phyloP scores from a whole-genome alignment of 2,329 filamentous ascomycete genomes.

The Gyromitra esculenta region DNA sequence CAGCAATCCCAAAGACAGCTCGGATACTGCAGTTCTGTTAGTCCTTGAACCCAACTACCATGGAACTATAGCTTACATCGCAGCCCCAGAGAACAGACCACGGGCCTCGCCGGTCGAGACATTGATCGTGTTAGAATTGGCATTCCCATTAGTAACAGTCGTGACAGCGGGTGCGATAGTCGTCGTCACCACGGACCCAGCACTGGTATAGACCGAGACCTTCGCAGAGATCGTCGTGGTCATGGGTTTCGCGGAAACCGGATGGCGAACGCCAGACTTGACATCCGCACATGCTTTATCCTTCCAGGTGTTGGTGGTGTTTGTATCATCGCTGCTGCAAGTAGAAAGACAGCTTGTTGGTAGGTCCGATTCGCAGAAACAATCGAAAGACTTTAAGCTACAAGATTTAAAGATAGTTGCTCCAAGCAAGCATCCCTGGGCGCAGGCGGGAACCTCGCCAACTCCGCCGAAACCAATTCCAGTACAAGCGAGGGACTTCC shows the following conservation, averaged over 20 bases:
- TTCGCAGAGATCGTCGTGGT: conserved; percentile 15
- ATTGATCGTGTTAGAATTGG: conserved; percentile 29
- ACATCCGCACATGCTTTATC: background rate
- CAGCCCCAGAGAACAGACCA: background rate
- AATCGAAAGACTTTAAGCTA: conserved; percentile 19
- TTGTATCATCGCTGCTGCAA: background rate
- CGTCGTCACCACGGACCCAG: conserved; percentile 4
- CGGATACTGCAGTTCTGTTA: conserved; percentile 3
- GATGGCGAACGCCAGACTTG: background rate
- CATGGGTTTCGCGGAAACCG: background rate
- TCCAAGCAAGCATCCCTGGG: background rate
- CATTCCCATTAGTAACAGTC: conserved; percentile 22
- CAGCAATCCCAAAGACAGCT: conserved; percentile 6
- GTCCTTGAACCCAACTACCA: background rate
- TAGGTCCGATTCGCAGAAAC: background rate
- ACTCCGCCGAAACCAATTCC: conserved; percentile 14
- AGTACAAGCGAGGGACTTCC: conserved; percentile 12
- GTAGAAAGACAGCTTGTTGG: conserved; percentile 16
- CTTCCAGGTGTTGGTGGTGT: background rate
- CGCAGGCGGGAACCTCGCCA: conserved; percentile 1
- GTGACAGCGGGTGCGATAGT: conserved; percentile 25
- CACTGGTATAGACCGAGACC: conserved; percentile 8
- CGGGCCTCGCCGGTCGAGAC: conserved; percentile 11
- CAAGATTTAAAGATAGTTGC: conserved; percentile 1
- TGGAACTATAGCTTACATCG: conserved; percentile 7